These are phyloP conservation scores for Corinectria fuckeliana DNA, from an alignment of 2,329 filamentous ascomycete species.

Conservation along the genomic window DNA sequence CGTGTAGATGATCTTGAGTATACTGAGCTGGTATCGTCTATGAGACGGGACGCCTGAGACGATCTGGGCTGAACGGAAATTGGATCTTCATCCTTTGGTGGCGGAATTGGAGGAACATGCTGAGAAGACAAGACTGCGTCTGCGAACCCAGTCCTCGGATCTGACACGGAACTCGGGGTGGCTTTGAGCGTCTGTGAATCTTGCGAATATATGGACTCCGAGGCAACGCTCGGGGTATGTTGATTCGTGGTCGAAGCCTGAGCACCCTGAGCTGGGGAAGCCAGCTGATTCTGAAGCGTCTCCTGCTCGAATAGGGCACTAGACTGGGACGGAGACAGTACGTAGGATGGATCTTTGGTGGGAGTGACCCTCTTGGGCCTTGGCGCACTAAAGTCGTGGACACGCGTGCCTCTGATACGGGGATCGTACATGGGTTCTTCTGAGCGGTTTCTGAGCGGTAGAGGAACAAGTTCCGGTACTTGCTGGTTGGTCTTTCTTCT, in stretches of 20 bases:
- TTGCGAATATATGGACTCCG: slow-evolving; percentile 39
- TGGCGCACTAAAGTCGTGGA: slow-evolving; percentile 72
- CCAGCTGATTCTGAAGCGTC: slow-evolving; percentile 14
- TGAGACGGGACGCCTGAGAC: slow-evolving; percentile 32
- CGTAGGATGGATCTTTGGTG: slow-evolving; percentile 24
- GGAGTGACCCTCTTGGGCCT: slow-evolving; percentile 49
- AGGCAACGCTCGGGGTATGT: slow-evolving; percentile 41
- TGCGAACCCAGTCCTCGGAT: slow-evolving; percentile 23
- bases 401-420: slow-evolving; percentile 66
- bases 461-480: slow-evolving; percentile 49
- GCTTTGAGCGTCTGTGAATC: slow-evolving; percentile 36
- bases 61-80: slow-evolving; percentile 33
- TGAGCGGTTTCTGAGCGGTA: slow-evolving; percentile 47
- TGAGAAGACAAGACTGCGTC: slow-evolving; percentile 9
- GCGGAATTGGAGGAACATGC: slow-evolving; percentile 47
- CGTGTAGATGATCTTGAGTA: slow-evolving; percentile 28
- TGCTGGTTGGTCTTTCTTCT: slow-evolving; percentile 62
- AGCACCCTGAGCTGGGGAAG: slow-evolving; percentile 11
- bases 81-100: slow-evolving; percentile 46
- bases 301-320: slow-evolving; percentile 27
- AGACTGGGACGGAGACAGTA: slow-evolving; percentile 19
- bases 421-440: slow-evolving; percentile 64
- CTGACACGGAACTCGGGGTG: slow-evolving; percentile 38
- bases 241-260: slow-evolving; percentile 28
- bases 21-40: slow-evolving; percentile 27